A percentile compares a stretch with the other conserved stretches of the same genome.
phyloP scores from a whole-genome alignment of 2,329 filamentous ascomycete genomes.

The Colletotrichum salicis region DNA sequence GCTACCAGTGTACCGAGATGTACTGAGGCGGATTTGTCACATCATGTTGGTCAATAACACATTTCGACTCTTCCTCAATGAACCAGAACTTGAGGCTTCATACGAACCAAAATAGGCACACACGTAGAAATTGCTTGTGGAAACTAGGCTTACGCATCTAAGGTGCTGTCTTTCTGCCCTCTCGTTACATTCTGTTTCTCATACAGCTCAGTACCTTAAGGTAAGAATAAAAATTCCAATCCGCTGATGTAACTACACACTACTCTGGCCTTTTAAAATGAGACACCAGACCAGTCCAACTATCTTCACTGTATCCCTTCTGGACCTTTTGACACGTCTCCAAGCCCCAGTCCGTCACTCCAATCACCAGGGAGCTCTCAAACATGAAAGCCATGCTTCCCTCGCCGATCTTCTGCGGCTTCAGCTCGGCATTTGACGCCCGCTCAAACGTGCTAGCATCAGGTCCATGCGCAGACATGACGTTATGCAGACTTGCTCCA shows the following conservation, averaged over 20 bases:
- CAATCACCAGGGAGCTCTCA: conserved; percentile 60
- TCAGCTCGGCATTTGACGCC: conserved; percentile 55
- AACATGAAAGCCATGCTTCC: conserved; percentile 64
- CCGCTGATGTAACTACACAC: neutral
- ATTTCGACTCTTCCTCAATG: too few species aligned
- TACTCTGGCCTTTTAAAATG: conserved; percentile 18
- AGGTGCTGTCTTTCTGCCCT: fast-evolving
- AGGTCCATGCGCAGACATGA: conserved; percentile 66
- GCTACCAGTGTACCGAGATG: fast-evolving
- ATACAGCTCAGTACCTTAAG: neutral
- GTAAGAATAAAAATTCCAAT: neutral
- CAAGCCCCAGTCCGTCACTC: conserved; percentile 64
- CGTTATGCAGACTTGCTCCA: conserved; percentile 62
- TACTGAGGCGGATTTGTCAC: too few species aligned
- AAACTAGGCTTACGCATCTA: neutral
- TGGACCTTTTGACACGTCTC: conserved; percentile 50
- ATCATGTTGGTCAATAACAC: too few species aligned
- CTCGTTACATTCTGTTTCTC: neutral
- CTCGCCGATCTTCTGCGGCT: conserved; percentile 55
- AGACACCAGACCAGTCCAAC: conserved; percentile 57
- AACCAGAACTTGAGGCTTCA: too few species aligned
- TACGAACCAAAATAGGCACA: too few species aligned
- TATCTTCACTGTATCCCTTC: conserved; percentile 72
- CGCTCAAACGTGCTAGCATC: conserved; percentile 58
- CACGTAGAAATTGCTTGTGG: too few species aligned